Percentiles rank a stretch among this genome's conserved stretches.
Conservation (phyloP, 495 filamentous ascomycete species). For the Penicillium diatomitis region DNA sequence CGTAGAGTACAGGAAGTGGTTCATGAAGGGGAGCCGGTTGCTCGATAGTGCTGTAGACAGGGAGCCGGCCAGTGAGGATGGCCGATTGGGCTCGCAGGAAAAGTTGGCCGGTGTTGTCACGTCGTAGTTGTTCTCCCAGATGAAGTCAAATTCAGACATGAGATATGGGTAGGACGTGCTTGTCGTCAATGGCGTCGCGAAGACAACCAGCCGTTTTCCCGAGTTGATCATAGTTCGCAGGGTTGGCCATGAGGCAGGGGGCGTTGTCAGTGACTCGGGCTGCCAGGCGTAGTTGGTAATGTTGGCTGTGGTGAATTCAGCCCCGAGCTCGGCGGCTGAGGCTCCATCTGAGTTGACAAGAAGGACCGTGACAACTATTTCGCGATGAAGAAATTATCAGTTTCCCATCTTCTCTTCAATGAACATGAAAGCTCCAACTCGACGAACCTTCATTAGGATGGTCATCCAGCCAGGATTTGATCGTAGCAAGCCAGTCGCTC, state of each 20-base stretch:
- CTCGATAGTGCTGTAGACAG: slow-evolving; percentile 36
- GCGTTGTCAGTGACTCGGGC: slow-evolving; percentile 35
- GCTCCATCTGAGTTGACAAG: slow-evolving; percentile 63
- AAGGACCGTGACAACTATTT: slow-evolving; percentile 58
- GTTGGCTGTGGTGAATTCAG: slow-evolving; percentile 47
- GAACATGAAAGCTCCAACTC: not conserved
- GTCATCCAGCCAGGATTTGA: slow-evolving; percentile 58
- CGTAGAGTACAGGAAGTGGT: slow-evolving; percentile 59
- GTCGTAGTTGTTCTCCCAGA: slow-evolving; percentile 74
- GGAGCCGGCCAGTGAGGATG: slow-evolving; percentile 30
- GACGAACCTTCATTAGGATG: slow-evolving; percentile 54
- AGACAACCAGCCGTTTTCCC: slow-evolving; percentile 56
- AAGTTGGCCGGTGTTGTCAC: slow-evolving; percentile 54
- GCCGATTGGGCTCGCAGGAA: slow-evolving; percentile 57
- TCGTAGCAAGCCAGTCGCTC: slow-evolving; percentile 48
- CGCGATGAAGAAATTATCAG: not conserved
- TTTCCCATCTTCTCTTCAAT: not conserved
- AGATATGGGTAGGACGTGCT: slow-evolving; percentile 51
- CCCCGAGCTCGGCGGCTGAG: slow-evolving; percentile 42
- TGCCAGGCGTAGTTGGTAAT: slow-evolving; percentile 54
- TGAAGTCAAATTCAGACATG: slow-evolving; percentile 61
- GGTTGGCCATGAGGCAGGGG: slow-evolving; percentile 55
- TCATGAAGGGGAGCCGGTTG: slow-evolving; percentile 51
- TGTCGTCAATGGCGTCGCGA: slow-evolving; percentile 46
- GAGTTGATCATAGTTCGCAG: slow-evolving; percentile 54